Conservation (phyloP, 1,139 yeast genomes). For the Pichia cactophila region DNA sequence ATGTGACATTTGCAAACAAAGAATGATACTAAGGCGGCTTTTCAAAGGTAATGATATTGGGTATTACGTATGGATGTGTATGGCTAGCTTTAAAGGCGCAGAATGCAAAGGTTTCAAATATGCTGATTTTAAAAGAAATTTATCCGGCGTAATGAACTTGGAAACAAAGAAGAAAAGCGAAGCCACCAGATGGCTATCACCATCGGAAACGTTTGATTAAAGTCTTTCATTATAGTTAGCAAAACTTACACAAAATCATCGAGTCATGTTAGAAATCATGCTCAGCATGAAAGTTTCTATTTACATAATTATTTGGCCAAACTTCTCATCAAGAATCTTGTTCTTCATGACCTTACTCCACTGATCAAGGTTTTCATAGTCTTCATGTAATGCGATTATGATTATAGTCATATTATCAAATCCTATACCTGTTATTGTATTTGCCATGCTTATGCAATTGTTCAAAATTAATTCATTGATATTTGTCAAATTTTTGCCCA, state of each 20-base stretch:
- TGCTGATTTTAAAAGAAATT: constrained; percentile 36
- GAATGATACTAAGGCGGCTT: constrained; percentile 43
- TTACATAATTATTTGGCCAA: constrained; percentile 16
- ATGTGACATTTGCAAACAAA: constrained; percentile 40
- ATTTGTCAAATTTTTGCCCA: constrained; percentile 52
- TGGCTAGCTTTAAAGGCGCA: constrained; percentile 30
- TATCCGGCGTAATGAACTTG: constrained; percentile 8
- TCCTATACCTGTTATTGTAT: constrained; percentile 68
- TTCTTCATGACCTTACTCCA: constrained; percentile 54
- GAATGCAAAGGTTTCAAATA: constrained; percentile 43
- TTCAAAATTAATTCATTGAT: constrained; percentile 54
- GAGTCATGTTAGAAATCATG: neutral
- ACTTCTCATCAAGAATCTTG: constrained; percentile 43
- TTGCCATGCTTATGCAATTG: constrained; percentile 65
- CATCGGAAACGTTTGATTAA: neutral
- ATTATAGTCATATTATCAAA: constrained; percentile 75
- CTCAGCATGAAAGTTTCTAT: neutral
- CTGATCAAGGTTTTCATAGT: constrained; percentile 31
- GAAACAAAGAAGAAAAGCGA: neutral
- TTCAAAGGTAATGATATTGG: constrained; percentile 41
- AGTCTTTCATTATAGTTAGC: constrained; percentile 30
- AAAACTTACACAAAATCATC: constrained; percentile 65
- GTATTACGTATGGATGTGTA: constrained; percentile 47
- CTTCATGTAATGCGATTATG: constrained; percentile 41
- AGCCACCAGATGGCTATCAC: constrained; percentile 8